Conservation (phyloP, 1,139 yeast species). For the Blastobotrys indianensis region DNA sequence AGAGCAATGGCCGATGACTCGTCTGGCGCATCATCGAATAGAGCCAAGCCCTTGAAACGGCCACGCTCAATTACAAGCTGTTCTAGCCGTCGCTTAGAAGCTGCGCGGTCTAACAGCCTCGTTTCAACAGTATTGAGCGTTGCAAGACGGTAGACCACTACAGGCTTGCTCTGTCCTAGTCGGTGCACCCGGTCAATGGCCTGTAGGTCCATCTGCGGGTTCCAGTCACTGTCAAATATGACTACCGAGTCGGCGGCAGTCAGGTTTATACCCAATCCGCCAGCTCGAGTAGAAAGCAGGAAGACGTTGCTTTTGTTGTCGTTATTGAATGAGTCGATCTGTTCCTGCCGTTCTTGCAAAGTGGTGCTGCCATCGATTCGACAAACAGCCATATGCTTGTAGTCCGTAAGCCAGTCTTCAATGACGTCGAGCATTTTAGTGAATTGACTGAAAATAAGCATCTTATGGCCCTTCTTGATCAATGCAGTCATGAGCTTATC, state of each 20-base stretch:
- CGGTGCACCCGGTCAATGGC: slow-evolving; percentile 96
- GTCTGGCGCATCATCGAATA: no score
- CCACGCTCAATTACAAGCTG: slow-evolving; percentile 82
- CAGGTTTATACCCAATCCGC: slow-evolving; percentile 87
- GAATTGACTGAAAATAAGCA: slow-evolving; percentile 79
- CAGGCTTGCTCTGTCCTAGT: slow-evolving; percentile 84
- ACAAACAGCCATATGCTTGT: slow-evolving; percentile 43
- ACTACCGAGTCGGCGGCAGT: slow-evolving; percentile 86
- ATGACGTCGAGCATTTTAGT: slow-evolving; percentile 70
- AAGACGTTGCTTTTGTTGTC: slow-evolving; percentile 43
- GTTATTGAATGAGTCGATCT: slow-evolving; percentile 50
- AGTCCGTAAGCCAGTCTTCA: slow-evolving; percentile 58
- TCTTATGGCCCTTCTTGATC: slow-evolving; percentile 50
- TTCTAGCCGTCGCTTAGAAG: slow-evolving; percentile 72
- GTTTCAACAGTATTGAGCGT: slow-evolving; percentile 79
- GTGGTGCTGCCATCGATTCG: slow-evolving; percentile 73
- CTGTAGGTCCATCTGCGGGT: slow-evolving; percentile 92
- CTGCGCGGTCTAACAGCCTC: slow-evolving; percentile 67
- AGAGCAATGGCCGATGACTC: no score
- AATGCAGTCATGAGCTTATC: slow-evolving; percentile 55
- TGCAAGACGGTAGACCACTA: slow-evolving; percentile 70
- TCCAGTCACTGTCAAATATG: slow-evolving; percentile 91
- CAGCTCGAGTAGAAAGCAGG: slow-evolving; percentile 83
- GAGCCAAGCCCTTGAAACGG: slow-evolving; percentile 52
- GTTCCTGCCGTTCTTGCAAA: slow-evolving; percentile 59